phyloP scores from a whole-genome alignment of 2,329 filamentous ascomycete genomes.

The Aspergillus hiratsukae region DNA sequence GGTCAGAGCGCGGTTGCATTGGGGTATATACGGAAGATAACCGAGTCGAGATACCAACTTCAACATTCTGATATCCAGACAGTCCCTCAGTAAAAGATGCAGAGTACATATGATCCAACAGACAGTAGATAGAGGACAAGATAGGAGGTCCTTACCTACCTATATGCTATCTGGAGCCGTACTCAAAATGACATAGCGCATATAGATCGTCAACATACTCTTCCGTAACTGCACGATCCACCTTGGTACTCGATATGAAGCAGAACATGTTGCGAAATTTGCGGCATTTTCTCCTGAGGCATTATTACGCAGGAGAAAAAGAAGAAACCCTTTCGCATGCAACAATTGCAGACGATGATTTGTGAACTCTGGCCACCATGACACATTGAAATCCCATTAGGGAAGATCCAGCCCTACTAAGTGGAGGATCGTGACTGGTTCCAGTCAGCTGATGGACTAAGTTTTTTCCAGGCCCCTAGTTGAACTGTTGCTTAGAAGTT shows the following conservation, averaged over 20 bases:
- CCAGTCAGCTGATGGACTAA: constrained; percentile 17
- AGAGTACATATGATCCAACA: not conserved
- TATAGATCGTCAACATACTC: not conserved
- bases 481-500: not conserved
- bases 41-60: not conserved
- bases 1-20: not conserved
- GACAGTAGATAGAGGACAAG: not conserved
- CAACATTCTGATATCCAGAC: not conserved
- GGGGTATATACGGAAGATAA: not conserved
- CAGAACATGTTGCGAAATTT: not conserved
- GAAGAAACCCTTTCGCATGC: constrained; percentile 8
- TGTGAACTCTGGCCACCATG: constrained; percentile 21
- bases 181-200: not conserved
- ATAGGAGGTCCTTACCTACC: not conserved
- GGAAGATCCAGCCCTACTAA: constrained; percentile 18
- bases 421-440: constrained; percentile 14
- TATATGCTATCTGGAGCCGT: not conserved
- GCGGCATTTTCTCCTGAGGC: constrained; percentile 17
- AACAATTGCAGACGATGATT: constrained; percentile 15
- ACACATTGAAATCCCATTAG: constrained; percentile 19
- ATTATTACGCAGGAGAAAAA: constrained; percentile 16
- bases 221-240: not conserved
- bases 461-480: constrained; percentile 3
- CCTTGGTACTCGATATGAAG: not conserved
- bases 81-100: not conserved